Base-by-base conservation (phyloP, 441 rosid genomes). In the Adansonia rubrostipa region DNA sequence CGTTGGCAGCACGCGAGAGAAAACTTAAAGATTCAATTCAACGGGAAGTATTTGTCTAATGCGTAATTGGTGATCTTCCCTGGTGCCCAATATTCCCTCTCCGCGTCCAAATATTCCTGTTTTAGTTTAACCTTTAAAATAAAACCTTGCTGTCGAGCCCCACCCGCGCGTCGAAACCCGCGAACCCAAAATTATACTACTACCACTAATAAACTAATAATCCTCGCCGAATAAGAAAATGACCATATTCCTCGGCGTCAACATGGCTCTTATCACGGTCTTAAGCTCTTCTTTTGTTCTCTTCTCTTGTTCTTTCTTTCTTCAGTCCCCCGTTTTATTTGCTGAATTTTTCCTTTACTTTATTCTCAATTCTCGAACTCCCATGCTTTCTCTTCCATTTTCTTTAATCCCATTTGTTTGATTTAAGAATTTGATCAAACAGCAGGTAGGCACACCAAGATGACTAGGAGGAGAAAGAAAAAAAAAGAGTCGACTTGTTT, bases 231-330 rank as follows among this genome's bases (percentile, higher is more conserved):
- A 72, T 10, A 14, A 60, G 22, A 47, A 58, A 17, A 1, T 20
- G 47, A 65, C 87, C 89, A 72, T 76, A 84, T 86, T 85, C 89
- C 88, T 83, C 94, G 96, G 96, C 92, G 89, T 88, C 92, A 80
- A 87, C 86, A 84, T 78, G 86, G 83, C 80, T 73, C 79, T 61
- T 53, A 75, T 90, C 91, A 90, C 94, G 84, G 84, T 22, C 71
- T 48, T 82, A 81, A 65, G 61, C 83, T 80, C 78, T 11, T 53
- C 57, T 53, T 28, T 28, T 87, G 81, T 83, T 81, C 80, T 56
- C 80, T 76, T 81, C 77, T 77, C 79, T 64, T 74, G 66, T 80
- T 79, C 9, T 54, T 74, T 45, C 50, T 33, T 47, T 47, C 71
- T 71, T 66, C 40, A 24, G 50, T 10, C 33, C 71, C 60, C 70